phyloP scores from a whole-genome alignment of 345 rosid species.

The Brassica carinata region DNA sequence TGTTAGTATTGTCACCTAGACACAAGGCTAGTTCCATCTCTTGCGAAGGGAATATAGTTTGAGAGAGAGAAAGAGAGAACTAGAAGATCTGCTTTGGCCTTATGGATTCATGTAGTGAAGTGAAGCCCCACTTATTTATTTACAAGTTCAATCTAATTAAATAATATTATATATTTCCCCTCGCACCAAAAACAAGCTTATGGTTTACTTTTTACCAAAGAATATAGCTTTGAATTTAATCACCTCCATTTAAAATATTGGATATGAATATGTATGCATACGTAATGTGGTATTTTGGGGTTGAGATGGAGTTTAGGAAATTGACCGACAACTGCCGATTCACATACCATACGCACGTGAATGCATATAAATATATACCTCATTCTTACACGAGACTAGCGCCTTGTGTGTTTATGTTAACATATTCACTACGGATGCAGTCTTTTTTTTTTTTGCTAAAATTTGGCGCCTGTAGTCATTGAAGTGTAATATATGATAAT shows the following conservation, averaged over 20 bases:
- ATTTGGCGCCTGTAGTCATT: neutral
- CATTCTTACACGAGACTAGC: slow-evolving; percentile 41
- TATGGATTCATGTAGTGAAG: slow-evolving; percentile 29
- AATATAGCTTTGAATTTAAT: neutral
- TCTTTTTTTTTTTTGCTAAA: no score
- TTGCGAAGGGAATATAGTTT: slow-evolving; percentile 11
- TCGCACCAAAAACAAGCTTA: neutral
- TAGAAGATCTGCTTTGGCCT: slow-evolving; percentile 26
- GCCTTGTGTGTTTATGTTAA: slow-evolving; percentile 16
- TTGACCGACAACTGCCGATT: slow-evolving; percentile 70
- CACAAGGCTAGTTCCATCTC: slow-evolving; percentile 88
- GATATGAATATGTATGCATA: neutral
- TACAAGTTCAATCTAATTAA: slow-evolving; percentile 1
- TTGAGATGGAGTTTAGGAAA: slow-evolving; percentile 28
- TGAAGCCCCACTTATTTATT: slow-evolving; percentile 39
- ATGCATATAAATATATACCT: slow-evolving; percentile 50
- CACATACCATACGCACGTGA: slow-evolving; percentile 81
- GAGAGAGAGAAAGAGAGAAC: slow-evolving; percentile 11
- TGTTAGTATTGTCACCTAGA: slow-evolving; percentile 70
- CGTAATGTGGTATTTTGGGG: neutral
- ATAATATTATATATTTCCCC: neutral
- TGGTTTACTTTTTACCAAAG: neutral
- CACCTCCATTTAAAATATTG: neutral
- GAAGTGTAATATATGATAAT: neutral
- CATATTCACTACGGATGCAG: no score